These are phyloP conservation scores for Termitomyces sp. DNA, from an alignment of 768 basidiomycete genomes.

Conservation along the genomic window DNA sequence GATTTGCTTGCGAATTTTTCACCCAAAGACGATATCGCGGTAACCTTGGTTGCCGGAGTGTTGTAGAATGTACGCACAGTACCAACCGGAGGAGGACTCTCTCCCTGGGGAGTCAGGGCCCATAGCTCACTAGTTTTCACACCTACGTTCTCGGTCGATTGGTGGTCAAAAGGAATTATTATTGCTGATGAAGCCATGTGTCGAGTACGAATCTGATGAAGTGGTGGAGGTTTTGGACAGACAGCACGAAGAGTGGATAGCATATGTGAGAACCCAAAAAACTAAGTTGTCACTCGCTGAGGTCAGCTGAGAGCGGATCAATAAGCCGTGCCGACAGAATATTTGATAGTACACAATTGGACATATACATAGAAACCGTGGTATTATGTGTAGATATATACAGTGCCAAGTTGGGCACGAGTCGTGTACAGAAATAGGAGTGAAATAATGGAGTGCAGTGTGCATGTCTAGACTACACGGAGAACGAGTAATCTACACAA, in stretches of 20 bases:
- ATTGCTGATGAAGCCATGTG: constrained; percentile 53
- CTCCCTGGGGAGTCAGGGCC: constrained; percentile 40
- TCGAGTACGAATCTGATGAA: constrained; percentile 19
- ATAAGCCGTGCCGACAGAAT: not conserved
- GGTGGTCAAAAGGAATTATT: constrained; percentile 55
- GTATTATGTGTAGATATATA: constrained; percentile 7
- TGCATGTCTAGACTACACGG: not conserved
- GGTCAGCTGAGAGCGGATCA: constrained; percentile 1
- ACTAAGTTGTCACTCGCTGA: not conserved
- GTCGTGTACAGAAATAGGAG: not conserved
- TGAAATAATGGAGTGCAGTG: not conserved
- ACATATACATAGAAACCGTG: not conserved
- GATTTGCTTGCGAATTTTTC: constrained; percentile 45
- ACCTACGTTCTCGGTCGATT: constrained; percentile 25
- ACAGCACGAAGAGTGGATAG: constrained; percentile 12
- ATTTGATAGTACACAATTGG: not conserved
- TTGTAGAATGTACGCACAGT: constrained; percentile 64
- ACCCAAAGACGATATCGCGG: constrained; percentile 56
- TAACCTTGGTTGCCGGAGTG: constrained; percentile 39
- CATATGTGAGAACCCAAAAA: constrained; percentile 8
- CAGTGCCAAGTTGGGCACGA: not conserved
- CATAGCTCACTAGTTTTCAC: constrained; percentile 49
- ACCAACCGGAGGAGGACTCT: constrained; percentile 54
- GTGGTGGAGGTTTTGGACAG: constrained; percentile 14
- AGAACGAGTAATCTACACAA: not conserved